Evolutionary conservation across 768 basidiomycete genomes (phyloP).

Genomic region (Tulasnella sp.): DNA sequence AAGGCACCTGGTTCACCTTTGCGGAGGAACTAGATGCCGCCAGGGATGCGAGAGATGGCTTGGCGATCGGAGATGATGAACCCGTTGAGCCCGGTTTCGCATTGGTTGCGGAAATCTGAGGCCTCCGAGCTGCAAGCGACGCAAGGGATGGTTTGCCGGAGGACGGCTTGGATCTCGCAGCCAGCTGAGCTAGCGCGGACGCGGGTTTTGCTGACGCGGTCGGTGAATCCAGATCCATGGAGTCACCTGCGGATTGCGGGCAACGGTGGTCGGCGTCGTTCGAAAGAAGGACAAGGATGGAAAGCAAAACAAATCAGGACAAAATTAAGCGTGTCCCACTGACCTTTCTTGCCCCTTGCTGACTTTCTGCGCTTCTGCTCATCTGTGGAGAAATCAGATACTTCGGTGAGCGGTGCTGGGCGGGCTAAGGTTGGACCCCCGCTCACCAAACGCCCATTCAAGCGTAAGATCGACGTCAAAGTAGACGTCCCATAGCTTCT

Average conservation of each 20-base stretch:
- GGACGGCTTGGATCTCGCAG: neutral
- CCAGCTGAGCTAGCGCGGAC: conserved; percentile 17
- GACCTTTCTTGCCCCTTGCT: conserved; percentile 76
- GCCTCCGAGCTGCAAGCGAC: conserved; percentile 21
- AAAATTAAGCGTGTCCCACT: conserved; percentile 34
- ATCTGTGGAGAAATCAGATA: conserved; percentile 34
- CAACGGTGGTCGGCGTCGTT: neutral
- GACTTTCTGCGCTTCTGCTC: conserved; percentile 53
- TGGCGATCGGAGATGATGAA: conserved; percentile 17
- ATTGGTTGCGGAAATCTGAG: conserved; percentile 19
- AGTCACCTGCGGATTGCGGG: neutral
- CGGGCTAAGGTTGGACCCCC: neutral
- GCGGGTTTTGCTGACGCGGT: neutral
- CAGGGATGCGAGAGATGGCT: conserved; percentile 22
- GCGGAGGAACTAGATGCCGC: conserved; percentile 18
- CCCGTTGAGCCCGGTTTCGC: no score
- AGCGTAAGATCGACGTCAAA: conserved; percentile 76
- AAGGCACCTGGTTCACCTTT: conserved; percentile 22
- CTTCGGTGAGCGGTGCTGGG: neutral
- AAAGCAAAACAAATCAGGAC: conserved; percentile 16
- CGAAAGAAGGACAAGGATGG: conserved; percentile 22
- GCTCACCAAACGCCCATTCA: conserved; percentile 62
- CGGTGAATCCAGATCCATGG: neutral
- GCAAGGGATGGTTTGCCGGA: conserved; percentile 38
- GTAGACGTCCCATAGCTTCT: conserved; percentile 76